Percentiles rank a stretch among this genome's conserved stretches.
Conservation (phyloP, 345 rosid genomes). For the Schrenkiella parvula region DNA sequence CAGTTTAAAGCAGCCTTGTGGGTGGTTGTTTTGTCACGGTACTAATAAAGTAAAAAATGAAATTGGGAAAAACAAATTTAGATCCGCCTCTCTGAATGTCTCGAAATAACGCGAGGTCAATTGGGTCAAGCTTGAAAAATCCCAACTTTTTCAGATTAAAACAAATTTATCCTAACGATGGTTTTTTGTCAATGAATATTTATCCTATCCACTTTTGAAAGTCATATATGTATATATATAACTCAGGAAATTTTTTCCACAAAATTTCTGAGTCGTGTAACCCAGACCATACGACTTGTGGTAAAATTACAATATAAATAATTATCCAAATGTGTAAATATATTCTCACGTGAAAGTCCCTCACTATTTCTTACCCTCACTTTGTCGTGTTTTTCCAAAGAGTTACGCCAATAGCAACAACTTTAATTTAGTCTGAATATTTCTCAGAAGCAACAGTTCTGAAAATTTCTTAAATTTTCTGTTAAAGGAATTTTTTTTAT, state of each 20-base stretch:
- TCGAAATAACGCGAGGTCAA: neutral
- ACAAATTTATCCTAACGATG: neutral
- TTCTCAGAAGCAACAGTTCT: neutral
- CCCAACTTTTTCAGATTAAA: neutral
- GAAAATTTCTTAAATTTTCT: neutral
- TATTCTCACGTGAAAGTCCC: constrained; percentile 5
- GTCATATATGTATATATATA: neutral
- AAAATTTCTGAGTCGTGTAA: neutral
- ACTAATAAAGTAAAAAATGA: neutral
- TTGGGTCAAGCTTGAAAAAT: neutral
- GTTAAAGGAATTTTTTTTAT: neutral
- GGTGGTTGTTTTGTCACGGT: neutral
- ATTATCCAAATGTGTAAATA: neutral
- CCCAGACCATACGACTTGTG: neutral
- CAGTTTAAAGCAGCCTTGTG: neutral
- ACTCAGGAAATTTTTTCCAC: neutral
- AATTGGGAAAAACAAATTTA: neutral
- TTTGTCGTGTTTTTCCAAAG: neutral
- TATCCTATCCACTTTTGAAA: neutral
- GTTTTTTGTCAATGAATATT: neutral
- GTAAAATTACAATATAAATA: neutral
- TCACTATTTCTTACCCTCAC: constrained; percentile 4
- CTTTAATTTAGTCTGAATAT: neutral
- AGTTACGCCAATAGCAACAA: neutral
- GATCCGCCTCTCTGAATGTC: neutral